Evolutionary conservation across 2,329 filamentous ascomycete species (phyloP), one percentile per base, ranked within the genome.

Genomic region (Exophiala sideris): DNA sequence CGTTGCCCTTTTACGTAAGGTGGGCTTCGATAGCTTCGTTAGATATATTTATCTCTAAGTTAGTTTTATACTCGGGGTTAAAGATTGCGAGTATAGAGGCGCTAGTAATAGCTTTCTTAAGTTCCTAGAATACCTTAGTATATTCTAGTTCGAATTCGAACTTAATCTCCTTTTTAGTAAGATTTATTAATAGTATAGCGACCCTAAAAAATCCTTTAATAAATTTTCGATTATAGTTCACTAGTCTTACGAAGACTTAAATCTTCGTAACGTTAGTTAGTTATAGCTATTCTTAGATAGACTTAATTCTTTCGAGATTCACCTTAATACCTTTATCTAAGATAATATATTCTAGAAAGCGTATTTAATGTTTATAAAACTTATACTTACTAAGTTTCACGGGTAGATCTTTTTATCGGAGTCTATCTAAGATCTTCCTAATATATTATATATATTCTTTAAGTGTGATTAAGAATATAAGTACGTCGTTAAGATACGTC

Each of bases 291-390:
- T 12, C 45, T 29, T 10, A 48, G 61, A 42, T 33, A 57, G 44
- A 24, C 70, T 65, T 46, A 69, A 70, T 10, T 51, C 21, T 32
- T 61, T 40, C 50, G 16, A 41, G 50, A 46, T 68, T 51, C 45
- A 70, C 67, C 16, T 41, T 29, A 16, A 72, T 58, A 49, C 64
- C 50, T 39, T 60, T 42, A 11, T 41, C 50, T 18, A 44, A 48
- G 34, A 71, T 66, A 46, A 65, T 65, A 56, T 64, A 70, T 35
- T 64, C 56, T 33, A 72, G 55, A 54, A 66, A 72, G 18, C 66
- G 53, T 32, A 66, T 56, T 55, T 62, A 34, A 20, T 65, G 55
- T 33, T 55, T 57, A 52, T 66, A 54, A 55, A 70, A 71, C 42
- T 65, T 42, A 57, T 56, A 69, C 59, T 71, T 71, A 3, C 64